Base-by-base conservation (phyloP, 192 early-diverging fungal species). In the Mortierella antarctica region DNA sequence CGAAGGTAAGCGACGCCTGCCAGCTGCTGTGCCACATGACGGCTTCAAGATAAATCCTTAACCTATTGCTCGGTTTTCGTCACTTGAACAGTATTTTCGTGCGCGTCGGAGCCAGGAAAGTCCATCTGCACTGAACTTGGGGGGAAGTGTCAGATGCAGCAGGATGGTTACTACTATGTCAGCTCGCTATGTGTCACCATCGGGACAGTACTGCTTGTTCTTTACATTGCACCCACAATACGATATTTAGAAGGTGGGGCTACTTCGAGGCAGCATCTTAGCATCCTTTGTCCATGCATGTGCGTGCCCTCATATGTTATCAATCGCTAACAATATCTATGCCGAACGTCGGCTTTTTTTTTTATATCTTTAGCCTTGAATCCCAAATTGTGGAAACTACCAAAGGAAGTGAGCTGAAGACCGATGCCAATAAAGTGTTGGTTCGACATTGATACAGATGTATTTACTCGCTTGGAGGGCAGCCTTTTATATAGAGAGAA, bases 81-180 rank as follows among this genome's bases (percentile, higher is more conserved):
- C 46, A 12, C 51, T 62, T 15, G 5, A 46, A 48, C 75, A 73
- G 66, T 78, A 5, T 87, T 92, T 48, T 74, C 87, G 15, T 96
- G 95, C 73, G 65, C 84, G 2, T 83, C 87, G 45, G 93, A 96
- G 18, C 84, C 86, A 7, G 83, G 87, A 13, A 92, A 91, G 62
- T 50, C 76, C 7, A 62, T 84, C 10, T 98, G 97, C 75, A 75
- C 68, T 18, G 77, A 73, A 18, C 59, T 91, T 6, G 90, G 89
- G 53, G 96, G 96, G 14, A 61, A 65, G 4, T 99, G 97, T 83
- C 57, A 84, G 7, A 79, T 91, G 44, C 62, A 78, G 40, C 90
- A 85, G 66, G 97, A 99, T 76, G 97, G 97, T 2, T 99, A 97
- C 83, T 97, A 95, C 70, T 81, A 89, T 74, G 95, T 95, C 18